phyloP scores from a whole-genome alignment of 169 alveolate genomes.

The Toxoplasma gondii region DNA sequence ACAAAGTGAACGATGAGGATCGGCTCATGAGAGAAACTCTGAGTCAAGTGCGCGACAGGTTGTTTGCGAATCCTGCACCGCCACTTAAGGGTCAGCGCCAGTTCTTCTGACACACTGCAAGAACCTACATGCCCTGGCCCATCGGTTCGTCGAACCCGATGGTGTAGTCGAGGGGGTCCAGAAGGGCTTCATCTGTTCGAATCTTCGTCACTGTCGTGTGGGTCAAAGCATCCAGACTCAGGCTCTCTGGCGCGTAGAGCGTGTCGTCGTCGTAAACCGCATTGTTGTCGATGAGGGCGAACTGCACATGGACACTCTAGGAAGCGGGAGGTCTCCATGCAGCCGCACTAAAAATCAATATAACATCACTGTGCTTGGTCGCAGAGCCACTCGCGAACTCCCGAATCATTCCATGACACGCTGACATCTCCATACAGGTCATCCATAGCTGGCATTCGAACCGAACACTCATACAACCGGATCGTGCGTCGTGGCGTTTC shows the following conservation, averaged over 20 bases:
- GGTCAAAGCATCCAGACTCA: constrained; percentile 51
- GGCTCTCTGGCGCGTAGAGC: constrained; percentile 57
- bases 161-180: constrained; percentile 49
- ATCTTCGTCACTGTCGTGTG: constrained; percentile 38
- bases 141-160: constrained; percentile 50
- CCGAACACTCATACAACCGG: too few species aligned
- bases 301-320: constrained; percentile 8
- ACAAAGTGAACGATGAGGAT: neutral
- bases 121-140: constrained; percentile 57
- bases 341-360: too few species aligned
- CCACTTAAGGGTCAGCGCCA: neutral
- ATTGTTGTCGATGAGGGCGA: constrained; percentile 51
- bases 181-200: constrained; percentile 36
- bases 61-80: neutral
- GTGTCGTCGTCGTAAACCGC: constrained; percentile 49
- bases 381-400: too few species aligned
- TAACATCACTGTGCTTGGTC: too few species aligned
- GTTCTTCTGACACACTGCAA: neutral
- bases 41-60: neutral
- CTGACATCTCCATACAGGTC: too few species aligned
- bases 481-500: too few species aligned
- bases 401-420: too few species aligned
- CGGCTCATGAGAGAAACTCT: neutral
- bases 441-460: too few species aligned
- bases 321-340: neutral